Percentiles rank a stretch among this genome's conserved stretches.
These are phyloP conservation scores for Lasiodiplodia theobromae DNA, from an alignment of 2,329 filamentous ascomycete species.

Conservation along the genomic window DNA sequence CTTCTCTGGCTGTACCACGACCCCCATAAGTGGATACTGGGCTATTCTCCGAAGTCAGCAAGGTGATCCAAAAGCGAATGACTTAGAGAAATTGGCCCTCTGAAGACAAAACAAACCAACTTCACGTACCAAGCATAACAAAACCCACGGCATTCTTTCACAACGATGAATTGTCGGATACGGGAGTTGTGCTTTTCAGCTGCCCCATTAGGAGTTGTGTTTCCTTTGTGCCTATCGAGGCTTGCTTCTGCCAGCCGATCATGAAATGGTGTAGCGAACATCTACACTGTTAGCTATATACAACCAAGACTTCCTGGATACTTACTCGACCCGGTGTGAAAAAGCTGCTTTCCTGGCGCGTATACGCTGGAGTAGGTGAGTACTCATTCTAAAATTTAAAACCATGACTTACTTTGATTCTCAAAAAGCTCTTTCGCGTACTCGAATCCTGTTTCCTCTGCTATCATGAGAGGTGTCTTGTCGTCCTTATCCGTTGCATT, in stretches of 20 bases:
- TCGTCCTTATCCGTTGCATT: background rate
- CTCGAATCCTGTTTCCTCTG: background rate
- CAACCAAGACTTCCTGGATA: background rate
- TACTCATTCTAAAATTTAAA: background rate
- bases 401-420: background rate
- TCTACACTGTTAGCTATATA: background rate
- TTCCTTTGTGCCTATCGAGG: too few species aligned
- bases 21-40: constrained; percentile 50
- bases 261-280: background rate
- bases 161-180: constrained; percentile 41
- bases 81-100: background rate
- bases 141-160: constrained; percentile 33
- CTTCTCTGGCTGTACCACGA: constrained; percentile 46
- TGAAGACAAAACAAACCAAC: background rate
- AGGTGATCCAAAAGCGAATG: constrained; percentile 33
- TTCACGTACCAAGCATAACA: constrained; percentile 37
- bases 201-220: too few species aligned
- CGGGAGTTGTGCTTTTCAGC: constrained; percentile 32
- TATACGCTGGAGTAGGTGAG: background rate
- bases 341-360: background rate
- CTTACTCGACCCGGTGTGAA: background rate
- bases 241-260: background rate
- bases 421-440: background rate
- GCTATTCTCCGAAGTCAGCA: constrained; percentile 35
- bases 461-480: background rate